Percentiles rank a stretch among this genome's conserved stretches.
Conservation (phyloP, 2,329 filamentous ascomycete genomes). For the Scytalidium sp. region DNA sequence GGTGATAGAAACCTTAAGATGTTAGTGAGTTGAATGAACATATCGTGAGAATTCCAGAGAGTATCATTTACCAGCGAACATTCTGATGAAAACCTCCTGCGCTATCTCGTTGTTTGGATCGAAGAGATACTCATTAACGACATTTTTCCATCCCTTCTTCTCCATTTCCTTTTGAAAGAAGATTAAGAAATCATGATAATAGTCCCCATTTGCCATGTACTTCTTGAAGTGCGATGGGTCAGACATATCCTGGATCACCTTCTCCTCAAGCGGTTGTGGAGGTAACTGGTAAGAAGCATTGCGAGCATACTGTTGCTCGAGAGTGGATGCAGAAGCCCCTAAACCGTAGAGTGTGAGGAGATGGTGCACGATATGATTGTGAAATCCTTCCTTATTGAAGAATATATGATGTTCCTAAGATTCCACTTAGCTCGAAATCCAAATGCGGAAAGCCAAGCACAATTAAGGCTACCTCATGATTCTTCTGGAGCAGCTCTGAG, state of each 20-base stretch:
- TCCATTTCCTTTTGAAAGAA: conserved; percentile 78
- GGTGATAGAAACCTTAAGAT: conserved; percentile 64
- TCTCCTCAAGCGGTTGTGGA: conserved; percentile 41
- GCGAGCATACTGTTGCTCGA: conserved; percentile 62
- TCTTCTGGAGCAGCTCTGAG: conserved; percentile 70
- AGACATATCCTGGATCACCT: conserved; percentile 44
- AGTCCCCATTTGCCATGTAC: conserved; percentile 59
- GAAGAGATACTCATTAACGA: conserved; percentile 68
- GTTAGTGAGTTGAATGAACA: not conserved
- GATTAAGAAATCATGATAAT: conserved; percentile 71
- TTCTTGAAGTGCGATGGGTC: conserved; percentile 51
- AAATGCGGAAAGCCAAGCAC: no score
- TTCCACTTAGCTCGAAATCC: conserved; percentile 34
- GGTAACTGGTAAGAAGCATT: conserved; percentile 68
- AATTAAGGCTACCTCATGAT: conserved; percentile 55
- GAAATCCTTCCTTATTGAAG: conserved; percentile 73
- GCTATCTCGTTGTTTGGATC: conserved; percentile 59
- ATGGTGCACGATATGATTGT: conserved; percentile 82
- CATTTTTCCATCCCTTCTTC: conserved; percentile 55
- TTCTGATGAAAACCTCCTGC: conserved; percentile 65
- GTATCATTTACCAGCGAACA: conserved; percentile 55
- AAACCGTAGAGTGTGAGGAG: conserved; percentile 75
- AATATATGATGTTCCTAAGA: conserved; percentile 73
- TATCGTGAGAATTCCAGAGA: not conserved
- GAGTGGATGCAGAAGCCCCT: conserved; percentile 55